phyloP scores from a whole-genome alignment of 176 grass and related monocot genomes.

The Phragmites australis region DNA sequence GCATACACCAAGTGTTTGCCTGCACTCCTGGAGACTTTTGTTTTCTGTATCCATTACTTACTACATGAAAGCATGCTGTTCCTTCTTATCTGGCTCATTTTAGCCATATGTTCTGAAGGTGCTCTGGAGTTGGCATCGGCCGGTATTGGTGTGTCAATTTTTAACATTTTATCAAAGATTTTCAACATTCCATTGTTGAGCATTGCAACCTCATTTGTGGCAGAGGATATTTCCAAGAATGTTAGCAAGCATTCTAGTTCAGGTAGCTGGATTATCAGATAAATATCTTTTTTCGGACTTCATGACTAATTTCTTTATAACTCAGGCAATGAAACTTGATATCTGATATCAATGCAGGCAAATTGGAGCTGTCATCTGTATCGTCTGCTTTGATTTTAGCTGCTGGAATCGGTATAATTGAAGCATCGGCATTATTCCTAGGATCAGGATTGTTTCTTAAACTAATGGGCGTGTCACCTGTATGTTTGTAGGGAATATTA shows the following conservation, averaged over 20 bases:
- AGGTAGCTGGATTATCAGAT: constrained; percentile 39
- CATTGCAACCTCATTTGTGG: constrained; percentile 90
- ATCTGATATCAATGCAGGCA: constrained; percentile 36
- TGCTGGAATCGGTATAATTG: constrained; percentile 61
- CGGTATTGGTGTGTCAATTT: constrained; percentile 85
- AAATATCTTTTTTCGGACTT: constrained; percentile 7
- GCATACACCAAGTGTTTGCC: not conserved
- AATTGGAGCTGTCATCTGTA: constrained; percentile 57
- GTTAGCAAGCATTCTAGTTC: constrained; percentile 41
- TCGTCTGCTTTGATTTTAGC: constrained; percentile 63
- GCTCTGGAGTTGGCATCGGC: constrained; percentile 77
- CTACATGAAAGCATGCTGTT: constrained; percentile 2
- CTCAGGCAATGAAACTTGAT: constrained; percentile 3
- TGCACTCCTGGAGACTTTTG: not conserved
- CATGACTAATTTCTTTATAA: not conserved
- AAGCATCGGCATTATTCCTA: constrained; percentile 74
- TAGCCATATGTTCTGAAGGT: constrained; percentile 52
- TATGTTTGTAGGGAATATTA: constrained; percentile 46
- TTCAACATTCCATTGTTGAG: constrained; percentile 89
- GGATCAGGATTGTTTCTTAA: constrained; percentile 67
- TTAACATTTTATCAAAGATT: constrained; percentile 89
- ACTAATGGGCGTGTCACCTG: constrained; percentile 76
- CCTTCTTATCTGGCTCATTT: constrained; percentile 17
- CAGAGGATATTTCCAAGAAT: constrained; percentile 66
- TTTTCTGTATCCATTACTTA: constrained; percentile 3